These are phyloP conservation scores for Phallus indusiatus DNA, from an alignment of 768 basidiomycete genomes.

Conservation along the genomic window DNA sequence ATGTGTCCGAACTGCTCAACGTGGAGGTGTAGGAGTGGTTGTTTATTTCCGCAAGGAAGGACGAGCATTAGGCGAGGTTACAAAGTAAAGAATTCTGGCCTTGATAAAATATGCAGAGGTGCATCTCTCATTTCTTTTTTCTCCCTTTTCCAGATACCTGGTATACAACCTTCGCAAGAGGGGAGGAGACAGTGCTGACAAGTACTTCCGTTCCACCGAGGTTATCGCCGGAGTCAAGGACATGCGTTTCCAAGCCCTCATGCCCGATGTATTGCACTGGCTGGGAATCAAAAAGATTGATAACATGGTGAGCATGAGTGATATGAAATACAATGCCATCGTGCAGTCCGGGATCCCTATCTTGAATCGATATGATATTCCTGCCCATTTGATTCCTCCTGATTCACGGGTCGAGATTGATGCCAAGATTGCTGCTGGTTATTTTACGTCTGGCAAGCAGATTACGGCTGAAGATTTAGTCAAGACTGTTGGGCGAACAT, in stretches of 20 bases:
- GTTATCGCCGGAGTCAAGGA: conserved; percentile 91
- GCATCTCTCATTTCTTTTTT: neutral
- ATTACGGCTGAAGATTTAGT: conserved; percentile 69
- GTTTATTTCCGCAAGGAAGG: conserved; percentile 96
- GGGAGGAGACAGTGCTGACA: conserved; percentile 84
- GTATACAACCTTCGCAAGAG: conserved; percentile 97
- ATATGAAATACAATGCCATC: conserved; percentile 95
- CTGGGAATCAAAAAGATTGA: conserved; percentile 85
- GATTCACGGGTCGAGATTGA: conserved; percentile 92
- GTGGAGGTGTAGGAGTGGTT: conserved; percentile 85
- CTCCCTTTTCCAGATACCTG: conserved; percentile 55
- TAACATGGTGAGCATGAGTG: conserved; percentile 85
- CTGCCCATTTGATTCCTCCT: conserved; percentile 81
- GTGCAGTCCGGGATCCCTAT: conserved; percentile 84
- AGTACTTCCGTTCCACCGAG: conserved; percentile 92
- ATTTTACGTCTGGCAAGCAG: conserved; percentile 75
- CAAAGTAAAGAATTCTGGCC: conserved; percentile 46
- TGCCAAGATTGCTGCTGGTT: conserved; percentile 92
- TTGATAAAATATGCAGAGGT: neutral
- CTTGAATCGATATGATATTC: conserved; percentile 74
- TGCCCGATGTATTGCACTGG: conserved; percentile 97
- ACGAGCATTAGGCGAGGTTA: conserved; percentile 87
- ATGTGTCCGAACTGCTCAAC: conserved; percentile 73
- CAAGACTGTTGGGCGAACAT: conserved; percentile 80
- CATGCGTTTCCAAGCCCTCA: conserved; percentile 89